phyloP scores from a whole-genome alignment of 73 alveolate genomes.

The Symbiodinium pilosum region DNA sequence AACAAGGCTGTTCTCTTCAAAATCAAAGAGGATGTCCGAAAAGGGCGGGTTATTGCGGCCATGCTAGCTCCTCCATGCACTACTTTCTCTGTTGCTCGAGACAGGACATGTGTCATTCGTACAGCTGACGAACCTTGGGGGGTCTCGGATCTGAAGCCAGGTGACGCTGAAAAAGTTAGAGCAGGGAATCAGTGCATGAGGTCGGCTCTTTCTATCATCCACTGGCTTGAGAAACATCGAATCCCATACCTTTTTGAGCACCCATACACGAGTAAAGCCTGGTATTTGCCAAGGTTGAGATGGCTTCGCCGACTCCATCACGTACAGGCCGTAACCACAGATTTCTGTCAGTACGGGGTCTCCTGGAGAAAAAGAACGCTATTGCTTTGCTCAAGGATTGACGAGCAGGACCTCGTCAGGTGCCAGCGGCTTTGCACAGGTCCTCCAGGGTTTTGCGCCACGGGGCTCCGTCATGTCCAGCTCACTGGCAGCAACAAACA shows the following conservation, averaged over 20 bases:
- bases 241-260: neutral
- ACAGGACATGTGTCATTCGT: neutral
- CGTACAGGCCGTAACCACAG: neutral
- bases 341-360: neutral
- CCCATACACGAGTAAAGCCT: neutral
- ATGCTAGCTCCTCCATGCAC: constrained; percentile 35
- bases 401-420: neutral
- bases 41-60: neutral
- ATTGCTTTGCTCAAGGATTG: neutral
- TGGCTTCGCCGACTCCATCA: neutral
- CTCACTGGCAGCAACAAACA: neutral
- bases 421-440: neutral
- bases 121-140: neutral
- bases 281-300: neutral
- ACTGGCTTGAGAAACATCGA: neutral
- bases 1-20: neutral
- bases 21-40: neutral
- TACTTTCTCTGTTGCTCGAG: constrained; percentile 3
- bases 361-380: neutral
- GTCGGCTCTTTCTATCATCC: neutral
- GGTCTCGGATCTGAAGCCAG: neutral
- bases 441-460: neutral
- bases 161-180: neutral
- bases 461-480: neutral
- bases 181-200: neutral